phyloP scores from a whole-genome alignment of 306 rosid genomes.

The Psophocarpus tetragonolobus region DNA sequence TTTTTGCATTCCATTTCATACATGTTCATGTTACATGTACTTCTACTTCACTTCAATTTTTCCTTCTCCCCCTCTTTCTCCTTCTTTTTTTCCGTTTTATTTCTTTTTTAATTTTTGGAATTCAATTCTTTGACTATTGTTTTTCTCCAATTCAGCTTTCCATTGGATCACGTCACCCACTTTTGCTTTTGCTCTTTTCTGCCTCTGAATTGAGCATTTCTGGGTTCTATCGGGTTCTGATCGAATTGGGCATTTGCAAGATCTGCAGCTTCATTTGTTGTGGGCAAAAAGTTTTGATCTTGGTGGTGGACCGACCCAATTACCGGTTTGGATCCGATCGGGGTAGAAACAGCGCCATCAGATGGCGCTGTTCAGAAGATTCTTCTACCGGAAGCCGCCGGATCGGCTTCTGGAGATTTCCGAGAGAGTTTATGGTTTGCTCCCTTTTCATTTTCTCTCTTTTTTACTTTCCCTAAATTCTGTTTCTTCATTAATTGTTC shows the following conservation, averaged over 20 bases:
- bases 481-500: neutral
- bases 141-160: neutral
- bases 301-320: constrained; percentile 45
- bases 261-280: constrained; percentile 40
- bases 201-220: constrained; percentile 19
- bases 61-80: constrained; percentile 18
- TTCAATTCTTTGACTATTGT: constrained; percentile 34
- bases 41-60: constrained; percentile 50
- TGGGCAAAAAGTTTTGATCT: constrained; percentile 37
- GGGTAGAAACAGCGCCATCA: constrained; percentile 93
- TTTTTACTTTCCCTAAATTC: neutral
- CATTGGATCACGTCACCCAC: constrained; percentile 22
- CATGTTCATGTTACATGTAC: constrained; percentile 26
- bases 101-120: neutral
- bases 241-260: constrained; percentile 49
- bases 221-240: constrained; percentile 27
- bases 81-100: neutral
- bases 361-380: constrained; percentile 99
- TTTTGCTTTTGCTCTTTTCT: neutral
- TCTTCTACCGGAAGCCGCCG: constrained; percentile 97
- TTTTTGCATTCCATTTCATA: constrained; percentile 24
- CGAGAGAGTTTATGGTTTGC: constrained; percentile 88
- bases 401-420: constrained; percentile 99
- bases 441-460: neutral
- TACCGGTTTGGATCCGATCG: constrained; percentile 83